Evolutionary conservation across 2,329 filamentous ascomycete species (phyloP).

Genomic region (Xylaria hypoxylon): DNA sequence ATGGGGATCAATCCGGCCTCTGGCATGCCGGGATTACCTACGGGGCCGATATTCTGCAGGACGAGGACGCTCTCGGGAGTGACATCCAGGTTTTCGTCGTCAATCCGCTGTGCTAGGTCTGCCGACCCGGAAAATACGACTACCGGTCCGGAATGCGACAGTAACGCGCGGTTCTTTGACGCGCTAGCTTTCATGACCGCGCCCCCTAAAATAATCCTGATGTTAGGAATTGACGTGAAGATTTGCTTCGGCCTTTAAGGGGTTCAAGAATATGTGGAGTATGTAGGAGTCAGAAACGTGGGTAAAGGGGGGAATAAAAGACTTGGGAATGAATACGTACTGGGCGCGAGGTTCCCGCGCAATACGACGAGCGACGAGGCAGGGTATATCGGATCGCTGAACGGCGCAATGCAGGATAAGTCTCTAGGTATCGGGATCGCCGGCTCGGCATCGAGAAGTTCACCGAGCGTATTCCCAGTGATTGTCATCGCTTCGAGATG

Average conservation of each 20-base stretch:
- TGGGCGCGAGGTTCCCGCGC: slow-evolving; percentile 82
- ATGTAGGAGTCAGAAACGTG: background rate
- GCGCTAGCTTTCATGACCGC: slow-evolving; percentile 93
- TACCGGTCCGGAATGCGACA: slow-evolving; percentile 60
- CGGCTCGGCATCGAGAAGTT: slow-evolving; percentile 79
- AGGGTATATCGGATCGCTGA: slow-evolving; percentile 74
- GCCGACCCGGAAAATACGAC: slow-evolving; percentile 80
- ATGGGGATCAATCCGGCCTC: slow-evolving; percentile 76
- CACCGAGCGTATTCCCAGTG: slow-evolving; percentile 84
- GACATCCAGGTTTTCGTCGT: slow-evolving; percentile 71
- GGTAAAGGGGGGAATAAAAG: too few species aligned
- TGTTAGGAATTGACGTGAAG: background rate
- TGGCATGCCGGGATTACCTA: slow-evolving; percentile 93
- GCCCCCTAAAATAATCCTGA: slow-evolving; percentile 57
- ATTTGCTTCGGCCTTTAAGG: background rate
- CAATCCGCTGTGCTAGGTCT: slow-evolving; percentile 75
- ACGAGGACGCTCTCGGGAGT: slow-evolving; percentile 73
- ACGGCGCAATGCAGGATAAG: slow-evolving; percentile 69
- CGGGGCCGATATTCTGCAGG: slow-evolving; percentile 88
- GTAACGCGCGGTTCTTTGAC: slow-evolving; percentile 74
- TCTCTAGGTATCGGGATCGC: slow-evolving; percentile 61
- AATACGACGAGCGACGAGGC: slow-evolving; percentile 86
- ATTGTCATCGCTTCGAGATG: slow-evolving; percentile 82
- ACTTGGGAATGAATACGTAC: background rate
- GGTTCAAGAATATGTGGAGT: too few species aligned